These are phyloP conservation scores for Boletus subcaerulescens DNA, from an alignment of 768 basidiomycete genomes.

Conservation along the genomic window DNA sequence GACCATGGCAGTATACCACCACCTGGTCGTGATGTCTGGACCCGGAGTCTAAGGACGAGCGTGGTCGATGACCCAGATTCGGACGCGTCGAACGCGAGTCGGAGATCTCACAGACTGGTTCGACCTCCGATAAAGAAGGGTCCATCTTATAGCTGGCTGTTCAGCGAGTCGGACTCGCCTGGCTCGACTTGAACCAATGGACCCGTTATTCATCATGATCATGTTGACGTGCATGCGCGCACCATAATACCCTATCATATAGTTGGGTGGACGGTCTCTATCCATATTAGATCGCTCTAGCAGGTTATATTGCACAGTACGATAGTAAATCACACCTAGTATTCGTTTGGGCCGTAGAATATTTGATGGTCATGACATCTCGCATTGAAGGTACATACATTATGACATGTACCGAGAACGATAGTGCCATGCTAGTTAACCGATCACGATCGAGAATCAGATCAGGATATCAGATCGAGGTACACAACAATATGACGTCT, in stretches of 20 bases:
- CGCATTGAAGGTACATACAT: too few species aligned
- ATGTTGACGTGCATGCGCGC: background rate
- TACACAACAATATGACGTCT: background rate
- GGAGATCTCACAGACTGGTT: conserved; percentile 11
- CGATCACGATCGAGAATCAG: too few species aligned
- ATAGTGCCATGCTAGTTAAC: too few species aligned
- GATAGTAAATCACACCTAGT: background rate
- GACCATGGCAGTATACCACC: background rate
- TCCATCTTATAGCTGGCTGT: conserved; percentile 10
- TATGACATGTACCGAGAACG: too few species aligned
- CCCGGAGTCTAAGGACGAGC: conserved; percentile 3
- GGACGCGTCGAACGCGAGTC: conserved; percentile 12
- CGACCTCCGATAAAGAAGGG: background rate
- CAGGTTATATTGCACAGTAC: background rate
- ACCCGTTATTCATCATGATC: too few species aligned
- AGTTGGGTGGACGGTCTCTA: background rate
- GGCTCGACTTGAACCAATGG: background rate
- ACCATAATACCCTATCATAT: background rate
- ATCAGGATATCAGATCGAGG: too few species aligned
- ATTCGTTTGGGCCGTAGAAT: too few species aligned
- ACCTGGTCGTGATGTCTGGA: conserved; percentile 6
- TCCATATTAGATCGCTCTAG: background rate
- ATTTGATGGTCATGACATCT: too few species aligned
- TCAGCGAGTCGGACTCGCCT: conserved; percentile 2
- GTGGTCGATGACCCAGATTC: conserved; percentile 18